Base-by-base conservation (phyloP, 148 eudicot species). In the Chenopodium quinoa region DNA sequence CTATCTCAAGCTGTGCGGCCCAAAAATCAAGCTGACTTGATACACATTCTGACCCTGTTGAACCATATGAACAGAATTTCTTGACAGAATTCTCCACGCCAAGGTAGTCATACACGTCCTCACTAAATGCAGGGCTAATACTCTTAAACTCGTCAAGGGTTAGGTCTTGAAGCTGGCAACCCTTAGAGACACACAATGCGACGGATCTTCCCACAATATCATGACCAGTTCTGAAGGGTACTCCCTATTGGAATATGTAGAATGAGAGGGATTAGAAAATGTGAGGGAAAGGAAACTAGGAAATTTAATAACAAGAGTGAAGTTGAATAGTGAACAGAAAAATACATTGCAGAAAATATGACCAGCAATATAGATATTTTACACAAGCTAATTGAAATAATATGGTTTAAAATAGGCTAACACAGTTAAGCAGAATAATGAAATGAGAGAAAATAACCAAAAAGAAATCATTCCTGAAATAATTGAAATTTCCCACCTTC, bases 221-320 rank as follows among this genome's bases (percentile, higher is more conserved):
- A 75, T 97, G 99, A 37, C 97, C 92, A 75, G 98, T 97, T 85
- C 99, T 90, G 87, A 97, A 97, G 60, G 99, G 98, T 58, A 97
- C 84, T 78, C 93, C 99, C 99, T 97, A 92, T 40, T 78, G 56
- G 52, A 71, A 73, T 17, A 47, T 34, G 66, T 23, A 34, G 56
- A 62, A 64, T 27, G 44, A 22, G 58, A 77, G 31, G 23, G 54
- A 68, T 40, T 9, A 23, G 63, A 13, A 72, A 37, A 7, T 19
- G 40, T 40, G 44, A 6, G 7, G 44, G 44, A 7, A 40, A 40
- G 44, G 44, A 40, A 40, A 40, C 44, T 27, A 27, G 27, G 27
- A 27, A 27, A 27, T 27, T 27, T 27, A 27, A 27, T 27, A 27
- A 27, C 27, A 27, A 27, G 27, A 27, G 27, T 27, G 27, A 27